Evolutionary conservation across 306 rosid species (phyloP), one percentile per base, ranked within the genome.

Genomic region (Quercus agrifolia): DNA sequence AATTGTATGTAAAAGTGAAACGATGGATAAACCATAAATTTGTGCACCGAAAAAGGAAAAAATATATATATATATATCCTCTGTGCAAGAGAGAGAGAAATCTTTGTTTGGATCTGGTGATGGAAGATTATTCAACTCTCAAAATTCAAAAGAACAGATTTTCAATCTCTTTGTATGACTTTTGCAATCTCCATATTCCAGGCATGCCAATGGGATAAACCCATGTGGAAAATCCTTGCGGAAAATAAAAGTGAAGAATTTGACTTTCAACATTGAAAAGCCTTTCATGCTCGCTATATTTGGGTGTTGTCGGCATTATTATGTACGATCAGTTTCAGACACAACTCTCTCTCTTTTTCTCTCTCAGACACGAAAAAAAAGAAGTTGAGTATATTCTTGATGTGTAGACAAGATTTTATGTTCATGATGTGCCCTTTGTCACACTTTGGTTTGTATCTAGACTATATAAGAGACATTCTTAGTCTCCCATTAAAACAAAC

Each of bases 251-350:
- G 78, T 21, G 61, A 70, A 70, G 71, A 74, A 89, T 83, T 86
- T 88, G 94, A 92, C 90, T 88, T 81, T 73, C 75, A 82, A 79
- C 85, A 73, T 70, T 4, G 30, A 66, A 89, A 85, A 76, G 82
- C 52, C 51, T 77, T 73, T 70, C 90, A 81, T 81, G 92, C 86
- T 86, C 86, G 83, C 82, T 76, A 80, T 76, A 74, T 8, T 80
- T 78, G 70, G 70, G 90, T 79, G 86, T 68, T 89, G 90, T 82
- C 90, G 86, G 89, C 91, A 89, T 87, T 74, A 85, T 85, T 83
- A 83, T 86, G 86, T 77, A 84, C 83, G 57, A 86, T 89, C 78
- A 81, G 78, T 77, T 13, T 85, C 82, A 54, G 79, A 87, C 86
- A 82, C 57, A 76, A 54, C 80, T 28, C 74, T 38, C 79, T 82